phyloP scores from a whole-genome alignment of 371 early-diverging fungal species.

The Mucor piriformis region DNA sequence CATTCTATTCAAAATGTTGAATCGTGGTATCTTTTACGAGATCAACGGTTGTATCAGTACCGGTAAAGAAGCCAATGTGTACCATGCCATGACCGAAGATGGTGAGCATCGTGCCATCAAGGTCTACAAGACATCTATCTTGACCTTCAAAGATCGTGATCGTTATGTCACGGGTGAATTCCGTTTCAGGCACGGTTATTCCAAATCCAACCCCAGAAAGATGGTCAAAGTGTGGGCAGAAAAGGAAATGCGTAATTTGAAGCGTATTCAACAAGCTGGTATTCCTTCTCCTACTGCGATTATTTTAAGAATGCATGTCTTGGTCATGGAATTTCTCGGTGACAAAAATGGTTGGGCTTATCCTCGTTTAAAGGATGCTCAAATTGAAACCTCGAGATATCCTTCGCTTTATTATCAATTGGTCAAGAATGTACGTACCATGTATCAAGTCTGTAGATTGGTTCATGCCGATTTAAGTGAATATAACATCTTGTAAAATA shows the following conservation, averaged over 20 bases:
- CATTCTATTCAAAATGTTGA: constrained; percentile 96
- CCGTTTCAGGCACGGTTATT: constrained; percentile 96
- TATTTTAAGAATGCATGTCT: constrained; percentile 92
- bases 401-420: constrained; percentile 87
- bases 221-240: constrained; percentile 99
- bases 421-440: constrained; percentile 86
- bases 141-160: constrained; percentile 98
- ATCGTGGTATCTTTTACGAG: constrained; percentile 86
- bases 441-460: constrained; percentile 95
- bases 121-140: constrained; percentile 98
- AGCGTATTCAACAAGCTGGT: constrained; percentile 87
- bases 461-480: constrained; percentile 99
- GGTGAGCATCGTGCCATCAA: constrained; percentile 94
- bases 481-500: constrained; percentile 92
- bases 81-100: constrained; percentile 89
- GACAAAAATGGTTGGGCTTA: constrained; percentile 92
- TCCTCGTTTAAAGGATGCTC: constrained; percentile 96
- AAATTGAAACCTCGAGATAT: constrained; percentile 70
- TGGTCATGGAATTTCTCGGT: constrained; percentile 98
- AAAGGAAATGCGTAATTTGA: constrained; percentile 99
- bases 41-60: constrained; percentile 98
- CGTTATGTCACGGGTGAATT: constrained; percentile 98
- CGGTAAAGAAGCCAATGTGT: constrained; percentile 99
- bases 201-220: constrained; percentile 96
- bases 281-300: constrained; percentile 97